Conservation (phyloP, 1,284 basidiomycete species). For the Sanghuangporus weigelae region DNA sequence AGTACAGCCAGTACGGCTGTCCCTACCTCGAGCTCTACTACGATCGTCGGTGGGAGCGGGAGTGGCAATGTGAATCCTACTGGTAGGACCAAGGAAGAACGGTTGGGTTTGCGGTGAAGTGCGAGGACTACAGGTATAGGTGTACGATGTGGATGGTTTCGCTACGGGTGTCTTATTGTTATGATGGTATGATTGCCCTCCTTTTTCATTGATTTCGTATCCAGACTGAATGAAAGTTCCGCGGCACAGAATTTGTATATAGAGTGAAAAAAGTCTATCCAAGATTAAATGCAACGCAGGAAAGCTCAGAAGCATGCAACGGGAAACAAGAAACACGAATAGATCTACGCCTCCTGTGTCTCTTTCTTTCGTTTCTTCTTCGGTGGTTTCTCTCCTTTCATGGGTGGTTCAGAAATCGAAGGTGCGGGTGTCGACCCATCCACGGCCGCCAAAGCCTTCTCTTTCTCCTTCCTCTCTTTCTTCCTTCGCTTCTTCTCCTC, state of each 20-base stretch:
- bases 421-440: constrained; percentile 11
- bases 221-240: too few species aligned
- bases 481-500: constrained; percentile 30
- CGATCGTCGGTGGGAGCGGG: constrained; percentile 20
- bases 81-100: constrained; percentile 30
- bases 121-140: too few species aligned
- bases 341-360: neutral
- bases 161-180: too few species aligned
- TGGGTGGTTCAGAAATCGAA: constrained; percentile 13
- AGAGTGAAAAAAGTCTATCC: neutral
- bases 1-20: constrained; percentile 20
- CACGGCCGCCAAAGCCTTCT: constrained; percentile 24
- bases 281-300: neutral
- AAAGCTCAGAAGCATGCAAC: neutral
- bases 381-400: constrained; percentile 13
- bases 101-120: constrained; percentile 30
- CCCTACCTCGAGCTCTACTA: constrained; percentile 26
- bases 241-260: too few species aligned
- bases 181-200: too few species aligned
- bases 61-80: constrained; percentile 27
- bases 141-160: too few species aligned
- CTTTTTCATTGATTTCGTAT: too few species aligned
- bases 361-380: constrained; percentile 19
- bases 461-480: constrained; percentile 27
- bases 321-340: neutral